Conservation (phyloP, 495 filamentous ascomycete species). For the Xylaria nigripes region DNA sequence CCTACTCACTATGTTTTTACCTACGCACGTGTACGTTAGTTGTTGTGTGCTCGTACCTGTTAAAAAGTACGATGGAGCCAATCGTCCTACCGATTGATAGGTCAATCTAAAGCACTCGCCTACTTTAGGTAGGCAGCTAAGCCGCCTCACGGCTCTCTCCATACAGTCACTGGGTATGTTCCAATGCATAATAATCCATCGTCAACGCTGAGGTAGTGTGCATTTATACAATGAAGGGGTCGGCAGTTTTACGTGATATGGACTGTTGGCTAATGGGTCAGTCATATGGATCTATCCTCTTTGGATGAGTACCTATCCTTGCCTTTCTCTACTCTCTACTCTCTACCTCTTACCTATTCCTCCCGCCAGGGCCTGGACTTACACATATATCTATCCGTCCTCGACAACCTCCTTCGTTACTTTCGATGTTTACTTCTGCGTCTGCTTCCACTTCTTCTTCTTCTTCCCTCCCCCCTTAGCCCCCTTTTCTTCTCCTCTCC, state of each 20-base stretch:
- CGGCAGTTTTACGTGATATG: conserved; percentile 15
- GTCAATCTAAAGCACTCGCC: not conserved
- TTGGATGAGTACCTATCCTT: conserved; percentile 36
- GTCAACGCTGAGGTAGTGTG: conserved; percentile 14
- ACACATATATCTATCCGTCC: conserved; percentile 13
- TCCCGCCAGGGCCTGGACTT: conserved; percentile 31
- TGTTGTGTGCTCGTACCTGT: not conserved
- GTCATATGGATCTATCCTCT: conserved; percentile 23
- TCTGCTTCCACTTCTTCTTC: conserved; percentile 35
- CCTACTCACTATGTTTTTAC: not conserved
- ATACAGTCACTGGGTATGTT: conserved; percentile 17
- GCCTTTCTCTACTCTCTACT: conserved; percentile 3
- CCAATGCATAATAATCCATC: conserved; percentile 16
- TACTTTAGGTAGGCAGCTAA: conserved; percentile 21
- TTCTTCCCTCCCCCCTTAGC: conserved; percentile 16
- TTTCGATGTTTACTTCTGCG: conserved; percentile 25
- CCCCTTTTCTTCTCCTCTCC: conserved; percentile 25
- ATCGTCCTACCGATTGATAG: not conserved
- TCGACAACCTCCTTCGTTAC: conserved; percentile 30
- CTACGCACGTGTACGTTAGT: not conserved
- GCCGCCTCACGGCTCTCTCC: conserved; percentile 20
- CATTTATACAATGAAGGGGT: conserved; percentile 6
- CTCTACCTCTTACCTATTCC: no score
- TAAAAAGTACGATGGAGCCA: no score
- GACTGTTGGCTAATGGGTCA: conserved; percentile 22